Percentiles rank a stretch among this genome's conserved stretches.
Conservation (phyloP, 1,284 basidiomycete genomes). For the Apiotrichum mycotoxinovorans region DNA sequence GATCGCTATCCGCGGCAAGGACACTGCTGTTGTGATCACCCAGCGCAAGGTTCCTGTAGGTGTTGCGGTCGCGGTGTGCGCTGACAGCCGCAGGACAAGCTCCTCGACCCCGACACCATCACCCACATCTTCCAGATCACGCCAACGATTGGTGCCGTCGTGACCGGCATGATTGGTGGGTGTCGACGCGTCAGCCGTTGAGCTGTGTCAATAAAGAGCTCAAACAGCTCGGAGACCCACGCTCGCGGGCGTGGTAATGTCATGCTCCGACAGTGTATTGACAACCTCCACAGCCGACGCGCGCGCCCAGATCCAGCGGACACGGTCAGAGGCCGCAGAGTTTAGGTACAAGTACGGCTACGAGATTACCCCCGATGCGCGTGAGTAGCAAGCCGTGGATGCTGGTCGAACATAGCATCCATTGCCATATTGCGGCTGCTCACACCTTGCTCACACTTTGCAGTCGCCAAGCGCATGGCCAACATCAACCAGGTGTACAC, state of each 20-base stretch:
- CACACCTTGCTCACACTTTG: background rate
- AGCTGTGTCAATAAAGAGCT: background rate
- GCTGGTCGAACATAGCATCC: background rate
- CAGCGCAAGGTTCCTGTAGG: conserved; percentile 95
- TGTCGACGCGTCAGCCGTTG: background rate
- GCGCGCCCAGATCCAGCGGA: conserved; percentile 81
- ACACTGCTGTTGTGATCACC: conserved; percentile 91
- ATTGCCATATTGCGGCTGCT: background rate
- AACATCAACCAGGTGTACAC: conserved; percentile 99
- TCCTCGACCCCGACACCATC: conserved; percentile 89
- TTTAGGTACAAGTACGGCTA: conserved; percentile 98
- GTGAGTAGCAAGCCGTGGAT: conserved; percentile 27
- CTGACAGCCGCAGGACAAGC: conserved; percentile 71
- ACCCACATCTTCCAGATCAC: conserved; percentile 97
- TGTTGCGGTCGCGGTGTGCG: conserved; percentile 3
- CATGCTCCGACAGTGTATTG: background rate
- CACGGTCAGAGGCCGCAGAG: conserved; percentile 84
- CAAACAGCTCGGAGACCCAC: too few species aligned
- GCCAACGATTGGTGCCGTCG: conserved; percentile 93
- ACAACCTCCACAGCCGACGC: conserved; percentile 69
- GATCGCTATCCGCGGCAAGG: conserved; percentile 86
- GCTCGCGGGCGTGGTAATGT: too few species aligned
- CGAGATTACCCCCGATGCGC: conserved; percentile 91
- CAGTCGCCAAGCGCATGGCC: conserved; percentile 83
- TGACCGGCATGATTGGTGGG: conserved; percentile 91